phyloP scores from a whole-genome alignment of 2,329 filamentous ascomycete species.

The Talaromyces sp. region DNA sequence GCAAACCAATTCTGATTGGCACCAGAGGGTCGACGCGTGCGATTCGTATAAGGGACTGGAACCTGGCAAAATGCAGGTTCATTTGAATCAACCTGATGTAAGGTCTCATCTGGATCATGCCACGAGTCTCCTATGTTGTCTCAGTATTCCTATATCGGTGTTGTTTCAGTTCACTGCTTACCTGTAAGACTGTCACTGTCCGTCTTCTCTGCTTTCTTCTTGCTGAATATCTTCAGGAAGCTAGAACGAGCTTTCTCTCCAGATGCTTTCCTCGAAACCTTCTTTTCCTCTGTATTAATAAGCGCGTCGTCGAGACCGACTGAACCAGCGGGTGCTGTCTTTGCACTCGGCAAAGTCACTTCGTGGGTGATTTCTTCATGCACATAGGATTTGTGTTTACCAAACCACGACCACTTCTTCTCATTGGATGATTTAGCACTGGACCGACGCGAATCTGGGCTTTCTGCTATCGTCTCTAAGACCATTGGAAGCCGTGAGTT shows the following conservation, averaged over 20 bases:
- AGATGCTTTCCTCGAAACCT: constrained; percentile 15
- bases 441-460: constrained; percentile 33
- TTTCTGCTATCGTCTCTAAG: constrained; percentile 45
- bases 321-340: constrained; percentile 26
- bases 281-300: constrained; percentile 16
- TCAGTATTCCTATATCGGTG: neutral
- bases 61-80: constrained; percentile 10
- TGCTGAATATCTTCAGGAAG: constrained; percentile 53
- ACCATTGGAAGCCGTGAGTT: constrained; percentile 29
- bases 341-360: constrained; percentile 26
- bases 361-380: constrained; percentile 26
- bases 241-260: constrained; percentile 33
- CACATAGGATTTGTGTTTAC: constrained; percentile 31
- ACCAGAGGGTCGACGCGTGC: constrained; percentile 5
- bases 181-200: constrained; percentile 32
- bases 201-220: constrained; percentile 43
- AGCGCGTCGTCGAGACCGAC: constrained; percentile 20
- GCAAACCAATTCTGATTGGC: constrained; percentile 76
- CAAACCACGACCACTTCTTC: constrained; percentile 48
- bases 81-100: constrained; percentile 2
- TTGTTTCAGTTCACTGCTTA: constrained; percentile 27
- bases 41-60: constrained; percentile 29
- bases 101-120: neutral
- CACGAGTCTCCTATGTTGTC: neutral
- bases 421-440: constrained; percentile 22